phyloP scores from a whole-genome alignment of 73 alveolate species.

The Paramecium octaurelia region DNA sequence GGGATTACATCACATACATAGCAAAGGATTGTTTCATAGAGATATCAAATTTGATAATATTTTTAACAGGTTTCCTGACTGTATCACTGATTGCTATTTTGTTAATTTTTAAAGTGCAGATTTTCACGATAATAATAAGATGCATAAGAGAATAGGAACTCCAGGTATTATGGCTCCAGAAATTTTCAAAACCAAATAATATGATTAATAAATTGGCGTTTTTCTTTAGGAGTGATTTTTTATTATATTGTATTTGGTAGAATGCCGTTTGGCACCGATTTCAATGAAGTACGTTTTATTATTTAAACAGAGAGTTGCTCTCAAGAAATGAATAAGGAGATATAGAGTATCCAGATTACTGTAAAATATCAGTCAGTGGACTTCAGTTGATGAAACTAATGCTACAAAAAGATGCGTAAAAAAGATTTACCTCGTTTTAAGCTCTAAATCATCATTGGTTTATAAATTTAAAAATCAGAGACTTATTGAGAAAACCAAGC shows the following conservation, averaged over 20 bases:
- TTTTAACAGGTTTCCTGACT: conserved; percentile 51
- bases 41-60: conserved; percentile 57
- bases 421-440: conserved; percentile 50
- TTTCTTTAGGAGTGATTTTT: conserved; percentile 56
- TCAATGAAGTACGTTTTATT: conserved; percentile 8
- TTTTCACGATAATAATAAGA: conserved; percentile 21
- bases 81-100: conserved; percentile 34
- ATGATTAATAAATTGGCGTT: conserved; percentile 46
- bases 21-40: conserved; percentile 52
- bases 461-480: conserved; percentile 39
- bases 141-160: conserved; percentile 56
- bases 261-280: conserved; percentile 56
- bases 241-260: conserved; percentile 53
- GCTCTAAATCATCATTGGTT: conserved; percentile 67
- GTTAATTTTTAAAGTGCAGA: conserved; percentile 51
- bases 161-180: conserved; percentile 64
- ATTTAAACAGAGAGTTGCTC: conserved; percentile 15
- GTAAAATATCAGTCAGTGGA: conserved; percentile 44
- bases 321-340: conserved; percentile 50
- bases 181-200: conserved; percentile 51
- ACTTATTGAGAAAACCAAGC: conserved; percentile 36
- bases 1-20: conserved; percentile 53
- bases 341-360: conserved; percentile 15
- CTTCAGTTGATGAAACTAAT: conserved; percentile 38
- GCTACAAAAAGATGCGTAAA: conserved; percentile 61